Conservation (phyloP, 495 filamentous ascomycete genomes). For the Schizothecium vesticola region DNA sequence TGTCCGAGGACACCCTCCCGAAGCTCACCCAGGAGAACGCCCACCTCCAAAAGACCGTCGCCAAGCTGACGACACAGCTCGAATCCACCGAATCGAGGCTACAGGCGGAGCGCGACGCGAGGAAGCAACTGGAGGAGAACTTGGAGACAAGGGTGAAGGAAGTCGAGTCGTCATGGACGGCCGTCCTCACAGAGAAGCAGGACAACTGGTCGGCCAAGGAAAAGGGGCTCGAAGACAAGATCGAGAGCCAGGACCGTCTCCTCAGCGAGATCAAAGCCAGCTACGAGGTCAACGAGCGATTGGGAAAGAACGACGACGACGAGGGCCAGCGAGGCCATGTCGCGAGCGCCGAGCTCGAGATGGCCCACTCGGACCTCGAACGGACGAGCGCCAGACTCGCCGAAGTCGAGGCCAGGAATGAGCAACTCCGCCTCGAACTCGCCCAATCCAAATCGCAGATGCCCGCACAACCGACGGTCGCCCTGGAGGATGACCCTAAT, state of each 20-base stretch:
- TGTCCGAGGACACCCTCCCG: constrained; percentile 85
- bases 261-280: constrained; percentile 93
- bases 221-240: constrained; percentile 82
- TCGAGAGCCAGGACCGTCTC: constrained; percentile 88
- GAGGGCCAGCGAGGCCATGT: constrained; percentile 54
- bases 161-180: constrained; percentile 83
- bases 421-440: constrained; percentile 84
- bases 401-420: constrained; percentile 90
- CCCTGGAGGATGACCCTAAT: constrained; percentile 78
- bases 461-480: constrained; percentile 48
- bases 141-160: constrained; percentile 76
- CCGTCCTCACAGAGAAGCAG: constrained; percentile 88
- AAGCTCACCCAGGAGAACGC: constrained; percentile 82
- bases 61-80: constrained; percentile 80
- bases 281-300: constrained; percentile 90
- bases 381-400: constrained; percentile 80
- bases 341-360: constrained; percentile 84
- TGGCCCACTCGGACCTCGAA: constrained; percentile 86
- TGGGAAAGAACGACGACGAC: constrained; percentile 65
- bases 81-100: constrained; percentile 76
- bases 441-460: constrained; percentile 79
- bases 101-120: constrained; percentile 63
- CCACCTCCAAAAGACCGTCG: constrained; percentile 73
- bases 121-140: constrained; percentile 68
- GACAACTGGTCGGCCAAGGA: constrained; percentile 97